Evolutionary conservation across 202 grass and related monocot species (phyloP).

Genomic region (Brachypodium distachyon): DNA sequence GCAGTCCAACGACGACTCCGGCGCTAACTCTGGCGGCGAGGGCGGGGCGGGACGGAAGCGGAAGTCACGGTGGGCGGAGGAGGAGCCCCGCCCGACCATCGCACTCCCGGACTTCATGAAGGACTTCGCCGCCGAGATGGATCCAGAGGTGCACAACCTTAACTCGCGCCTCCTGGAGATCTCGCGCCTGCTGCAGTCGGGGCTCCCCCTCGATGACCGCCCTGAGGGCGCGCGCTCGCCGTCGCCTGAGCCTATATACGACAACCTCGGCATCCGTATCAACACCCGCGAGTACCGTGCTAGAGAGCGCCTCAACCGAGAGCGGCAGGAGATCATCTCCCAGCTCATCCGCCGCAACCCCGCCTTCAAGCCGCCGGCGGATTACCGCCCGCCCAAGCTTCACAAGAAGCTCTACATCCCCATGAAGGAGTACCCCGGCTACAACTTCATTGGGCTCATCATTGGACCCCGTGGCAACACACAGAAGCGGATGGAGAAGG

Average conservation of each 20-base stretch:
- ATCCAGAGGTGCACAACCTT: constrained; percentile 85
- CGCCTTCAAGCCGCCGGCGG: constrained; percentile 82
- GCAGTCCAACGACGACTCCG: constrained; percentile 43
- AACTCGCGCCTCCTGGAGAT: constrained; percentile 81
- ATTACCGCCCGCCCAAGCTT: constrained; percentile 87
- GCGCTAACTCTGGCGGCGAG: constrained; percentile 38
- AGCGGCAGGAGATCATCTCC: constrained; percentile 93
- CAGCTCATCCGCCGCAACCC: constrained; percentile 89
- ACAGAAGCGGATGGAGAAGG: constrained; percentile 98
- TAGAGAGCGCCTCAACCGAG: constrained; percentile 65
- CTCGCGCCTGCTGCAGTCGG: constrained; percentile 53
- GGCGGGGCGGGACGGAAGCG: constrained; percentile 53
- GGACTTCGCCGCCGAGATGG: constrained; percentile 89
- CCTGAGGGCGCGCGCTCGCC: constrained; percentile 82
- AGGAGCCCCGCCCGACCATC: constrained; percentile 66
- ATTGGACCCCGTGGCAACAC: constrained; percentile 86
- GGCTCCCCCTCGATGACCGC: constrained; percentile 65
- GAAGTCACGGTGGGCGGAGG: constrained; percentile 84
- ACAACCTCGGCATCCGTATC: constrained; percentile 87
- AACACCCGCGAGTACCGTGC: constrained; percentile 92
- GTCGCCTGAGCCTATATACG: constrained; percentile 75
- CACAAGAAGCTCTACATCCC: constrained; percentile 96
- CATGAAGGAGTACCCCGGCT: constrained; percentile 90
- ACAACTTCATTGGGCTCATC: constrained; percentile 93
- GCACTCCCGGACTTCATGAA: constrained; percentile 95